Conservation (phyloP, 1,284 basidiomycete species). For the Ceratobasidium theobromae region DNA sequence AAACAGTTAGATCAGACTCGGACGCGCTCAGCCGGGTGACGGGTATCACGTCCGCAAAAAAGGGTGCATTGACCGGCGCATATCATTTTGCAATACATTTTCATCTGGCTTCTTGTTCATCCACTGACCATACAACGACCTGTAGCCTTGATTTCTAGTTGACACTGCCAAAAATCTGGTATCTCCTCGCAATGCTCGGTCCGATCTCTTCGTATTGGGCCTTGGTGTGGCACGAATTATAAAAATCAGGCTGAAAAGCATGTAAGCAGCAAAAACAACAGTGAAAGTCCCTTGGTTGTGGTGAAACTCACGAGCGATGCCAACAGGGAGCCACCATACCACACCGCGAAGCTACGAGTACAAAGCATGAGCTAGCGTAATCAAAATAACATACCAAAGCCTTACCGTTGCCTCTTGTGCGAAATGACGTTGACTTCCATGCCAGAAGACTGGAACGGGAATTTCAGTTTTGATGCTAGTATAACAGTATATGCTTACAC, state of each 20-base stretch:
- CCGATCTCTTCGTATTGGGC: conserved; percentile 98
- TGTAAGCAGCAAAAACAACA: conserved; percentile 25
- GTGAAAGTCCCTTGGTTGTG: background rate
- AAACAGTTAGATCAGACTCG: background rate
- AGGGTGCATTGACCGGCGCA: background rate
- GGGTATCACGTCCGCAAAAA: background rate
- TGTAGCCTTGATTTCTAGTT: conserved; percentile 49
- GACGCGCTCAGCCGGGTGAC: background rate
- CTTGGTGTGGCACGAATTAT: conserved; percentile 96
- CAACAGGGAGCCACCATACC: conserved; percentile 95
- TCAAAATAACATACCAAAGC: conserved; percentile 19
- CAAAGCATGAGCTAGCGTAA: conserved; percentile 33
- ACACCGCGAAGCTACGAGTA: conserved; percentile 79
- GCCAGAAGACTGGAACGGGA: conserved; percentile 72
- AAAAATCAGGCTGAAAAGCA: conserved; percentile 82
- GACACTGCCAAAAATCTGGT: conserved; percentile 92
- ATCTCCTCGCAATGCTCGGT: conserved; percentile 91
- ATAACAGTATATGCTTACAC: conserved; percentile 51
- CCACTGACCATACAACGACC: background rate
- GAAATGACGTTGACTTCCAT: conserved; percentile 97
- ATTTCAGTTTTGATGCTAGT: background rate
- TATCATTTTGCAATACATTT: background rate
- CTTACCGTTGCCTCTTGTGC: conserved; percentile 92
- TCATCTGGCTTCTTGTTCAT: background rate
- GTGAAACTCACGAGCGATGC: conserved; percentile 74